Evolutionary conservation across 1,284 basidiomycete species (phyloP).

Genomic region (Apiotrichum mycotoxinovorans): DNA sequence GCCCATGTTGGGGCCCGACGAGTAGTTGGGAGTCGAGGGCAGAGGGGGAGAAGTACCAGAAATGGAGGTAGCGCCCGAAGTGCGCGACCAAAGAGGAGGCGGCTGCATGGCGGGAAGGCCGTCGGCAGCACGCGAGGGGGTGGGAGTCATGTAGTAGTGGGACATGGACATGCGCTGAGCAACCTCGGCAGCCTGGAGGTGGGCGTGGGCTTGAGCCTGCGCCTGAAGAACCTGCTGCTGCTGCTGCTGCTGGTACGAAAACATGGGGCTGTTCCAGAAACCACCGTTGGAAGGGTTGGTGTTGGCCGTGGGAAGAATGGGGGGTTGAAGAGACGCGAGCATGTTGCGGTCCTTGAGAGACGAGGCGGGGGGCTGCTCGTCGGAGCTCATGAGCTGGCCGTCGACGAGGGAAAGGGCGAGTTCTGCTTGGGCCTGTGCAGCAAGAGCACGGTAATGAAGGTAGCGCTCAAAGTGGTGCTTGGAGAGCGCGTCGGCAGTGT

Average conservation of each 20-base stretch:
- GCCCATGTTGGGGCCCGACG: slow-evolving; percentile 4
- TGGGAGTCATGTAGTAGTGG: slow-evolving; percentile 26
- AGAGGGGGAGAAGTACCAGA: slow-evolving; percentile 26
- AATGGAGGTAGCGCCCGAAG: slow-evolving; percentile 19
- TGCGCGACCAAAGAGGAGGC: slow-evolving; percentile 19
- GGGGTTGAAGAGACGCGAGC: slow-evolving; percentile 27
- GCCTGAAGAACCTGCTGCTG: slow-evolving; percentile 20
- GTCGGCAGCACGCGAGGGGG: not conserved
- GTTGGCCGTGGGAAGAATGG: slow-evolving; percentile 5
- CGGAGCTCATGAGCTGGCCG: slow-evolving; percentile 17
- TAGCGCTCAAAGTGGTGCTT: slow-evolving; percentile 44
- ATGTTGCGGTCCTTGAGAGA: slow-evolving; percentile 22
- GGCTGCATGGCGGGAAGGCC: slow-evolving; percentile 3
- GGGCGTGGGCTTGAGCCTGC: slow-evolving; percentile 33
- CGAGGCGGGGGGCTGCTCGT: slow-evolving; percentile 18
- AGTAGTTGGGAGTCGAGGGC: slow-evolving; percentile 31
- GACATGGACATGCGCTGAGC: slow-evolving; percentile 25
- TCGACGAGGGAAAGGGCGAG: slow-evolving; percentile 22
- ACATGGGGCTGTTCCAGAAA: slow-evolving; percentile 16
- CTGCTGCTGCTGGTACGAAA: slow-evolving; percentile 21
- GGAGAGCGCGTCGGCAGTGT: slow-evolving; percentile 36
- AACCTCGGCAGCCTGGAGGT: slow-evolving; percentile 35
- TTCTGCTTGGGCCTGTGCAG: slow-evolving; percentile 38
- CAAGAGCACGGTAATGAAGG: slow-evolving; percentile 45
- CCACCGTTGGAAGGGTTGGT: not conserved